These are phyloP conservation scores for Oryza meridionalis DNA, from an alignment of 176 grass and related monocot species.

Conservation along the genomic window DNA sequence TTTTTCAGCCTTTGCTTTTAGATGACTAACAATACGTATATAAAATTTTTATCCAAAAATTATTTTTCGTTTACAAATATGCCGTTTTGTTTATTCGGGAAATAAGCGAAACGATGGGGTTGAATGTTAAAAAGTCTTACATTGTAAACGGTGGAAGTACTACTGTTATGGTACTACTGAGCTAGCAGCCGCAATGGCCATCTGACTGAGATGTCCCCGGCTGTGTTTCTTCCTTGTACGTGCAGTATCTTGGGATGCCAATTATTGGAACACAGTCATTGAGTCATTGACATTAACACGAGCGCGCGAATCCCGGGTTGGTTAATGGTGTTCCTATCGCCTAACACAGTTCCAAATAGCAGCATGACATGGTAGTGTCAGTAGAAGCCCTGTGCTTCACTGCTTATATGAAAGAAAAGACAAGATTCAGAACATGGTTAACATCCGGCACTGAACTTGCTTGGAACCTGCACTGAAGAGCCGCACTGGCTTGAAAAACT, in stretches of 20 bases:
- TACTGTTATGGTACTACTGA: too few species aligned
- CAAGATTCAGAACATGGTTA: neutral
- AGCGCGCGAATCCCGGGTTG: too few species aligned
- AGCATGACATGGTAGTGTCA: neutral
- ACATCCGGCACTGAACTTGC: neutral
- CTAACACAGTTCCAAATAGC: neutral
- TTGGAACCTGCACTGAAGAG: neutral
- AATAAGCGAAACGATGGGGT: too few species aligned
- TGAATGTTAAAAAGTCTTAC: too few species aligned
- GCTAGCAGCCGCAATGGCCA: neutral
- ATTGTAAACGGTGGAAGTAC: too few species aligned
- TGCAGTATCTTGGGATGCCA: neutral
- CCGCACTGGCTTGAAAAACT: neutral
- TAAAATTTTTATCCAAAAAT: too few species aligned
- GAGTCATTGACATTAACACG: too few species aligned
- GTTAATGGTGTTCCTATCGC: neutral
- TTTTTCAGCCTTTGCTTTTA: too few species aligned
- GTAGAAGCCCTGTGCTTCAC: neutral
- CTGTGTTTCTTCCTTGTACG: neutral
- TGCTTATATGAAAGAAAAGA: neutral
- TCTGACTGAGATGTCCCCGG: neutral
- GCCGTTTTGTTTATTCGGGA: too few species aligned
- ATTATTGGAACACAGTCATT: conserved; percentile 9
- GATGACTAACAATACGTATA: too few species aligned
- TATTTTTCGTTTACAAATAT: too few species aligned